Evolutionary conservation across 78 protist species (phyloP).

Genomic region (Cavenderia fasciculata): DNA sequence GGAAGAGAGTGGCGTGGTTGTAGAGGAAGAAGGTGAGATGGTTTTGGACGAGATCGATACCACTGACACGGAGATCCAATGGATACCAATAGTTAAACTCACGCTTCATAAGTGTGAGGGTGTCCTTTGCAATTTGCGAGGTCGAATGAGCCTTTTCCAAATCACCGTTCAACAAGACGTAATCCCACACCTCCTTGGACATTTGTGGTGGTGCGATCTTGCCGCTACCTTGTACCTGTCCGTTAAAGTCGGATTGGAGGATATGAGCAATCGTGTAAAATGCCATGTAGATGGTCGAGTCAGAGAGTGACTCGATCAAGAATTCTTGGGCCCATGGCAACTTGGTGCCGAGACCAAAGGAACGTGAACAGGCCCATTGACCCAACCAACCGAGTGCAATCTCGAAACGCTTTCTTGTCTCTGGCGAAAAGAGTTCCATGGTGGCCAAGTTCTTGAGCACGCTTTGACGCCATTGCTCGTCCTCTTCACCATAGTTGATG

Average conservation of each 20-base stretch:
- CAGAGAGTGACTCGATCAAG: slow-evolving; percentile 99
- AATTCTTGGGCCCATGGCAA: slow-evolving; percentile 94
- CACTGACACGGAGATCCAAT: slow-evolving; percentile 97
- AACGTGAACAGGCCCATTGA: slow-evolving; percentile 99
- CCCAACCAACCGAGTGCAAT: slow-evolving; percentile 78
- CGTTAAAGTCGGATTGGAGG: slow-evolving; percentile 93
- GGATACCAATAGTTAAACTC: slow-evolving; percentile 99
- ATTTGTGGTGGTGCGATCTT: slow-evolving; percentile 89
- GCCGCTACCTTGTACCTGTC: slow-evolving; percentile 75
- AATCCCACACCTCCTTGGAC: slow-evolving; percentile 86
- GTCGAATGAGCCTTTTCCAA: too few relatives aligned
- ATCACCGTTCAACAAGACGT: slow-evolving; percentile 67
- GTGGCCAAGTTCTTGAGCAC: slow-evolving; percentile 34
- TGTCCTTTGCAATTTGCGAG: slow-evolving; percentile 81
- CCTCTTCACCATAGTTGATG: slow-evolving; percentile 97
- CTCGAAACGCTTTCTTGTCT: slow-evolving; percentile 72
- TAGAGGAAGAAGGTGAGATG: slow-evolving; percentile 98
- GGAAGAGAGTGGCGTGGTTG: slow-evolving; percentile 99
- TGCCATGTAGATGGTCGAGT: slow-evolving; percentile 99
- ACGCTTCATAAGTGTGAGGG: slow-evolving; percentile 76
- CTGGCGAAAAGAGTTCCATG: slow-evolving; percentile 75
- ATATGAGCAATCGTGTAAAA: slow-evolving; percentile 98
- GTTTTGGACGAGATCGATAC: slow-evolving; percentile 98
- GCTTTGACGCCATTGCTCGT: slow-evolving; percentile 88
- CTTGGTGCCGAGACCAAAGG: slow-evolving; percentile 98